Percentiles rank a stretch among this genome's conserved stretches.
Evolutionary conservation across 140 eudicot genomes (phyloP).

Genomic region (Ambrosia hybrid): DNA sequence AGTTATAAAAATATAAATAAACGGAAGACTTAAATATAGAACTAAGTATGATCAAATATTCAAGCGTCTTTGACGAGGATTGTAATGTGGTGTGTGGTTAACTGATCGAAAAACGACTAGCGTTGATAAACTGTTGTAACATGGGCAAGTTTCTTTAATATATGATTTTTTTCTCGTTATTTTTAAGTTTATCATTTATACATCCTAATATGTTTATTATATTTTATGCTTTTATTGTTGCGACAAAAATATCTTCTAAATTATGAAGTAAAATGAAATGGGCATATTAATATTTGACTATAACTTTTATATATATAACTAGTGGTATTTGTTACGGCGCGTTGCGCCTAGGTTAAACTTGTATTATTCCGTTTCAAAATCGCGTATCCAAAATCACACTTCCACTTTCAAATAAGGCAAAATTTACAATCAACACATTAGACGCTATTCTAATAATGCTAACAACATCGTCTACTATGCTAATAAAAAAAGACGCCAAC

Average conservation of each 20-base stretch:
- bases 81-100: not conserved
- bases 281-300: not conserved
- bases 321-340: too few relatives aligned
- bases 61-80: not conserved
- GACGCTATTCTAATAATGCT: too few relatives aligned
- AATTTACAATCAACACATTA: too few relatives aligned
- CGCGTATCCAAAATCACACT: too few relatives aligned
- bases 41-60: too few relatives aligned
- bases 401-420: too few relatives aligned
- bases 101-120: not conserved
- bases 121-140: not conserved
- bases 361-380: too few relatives aligned
- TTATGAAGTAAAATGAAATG: not conserved
- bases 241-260: not conserved
- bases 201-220: too few relatives aligned
- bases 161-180: not conserved
- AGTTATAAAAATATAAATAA: not conserved
- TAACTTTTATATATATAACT: not conserved
- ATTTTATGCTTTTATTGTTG: not conserved
- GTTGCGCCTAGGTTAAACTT: too few relatives aligned
- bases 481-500: too few relatives aligned
- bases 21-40: too few relatives aligned
- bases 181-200: not conserved
- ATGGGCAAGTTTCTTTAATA: not conserved
- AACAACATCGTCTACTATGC: too few relatives aligned